These are phyloP conservation scores for Hyaloperonospora arabidopsidis DNA, from an alignment of 352 stramenopile species.

Conservation along the genomic window DNA sequence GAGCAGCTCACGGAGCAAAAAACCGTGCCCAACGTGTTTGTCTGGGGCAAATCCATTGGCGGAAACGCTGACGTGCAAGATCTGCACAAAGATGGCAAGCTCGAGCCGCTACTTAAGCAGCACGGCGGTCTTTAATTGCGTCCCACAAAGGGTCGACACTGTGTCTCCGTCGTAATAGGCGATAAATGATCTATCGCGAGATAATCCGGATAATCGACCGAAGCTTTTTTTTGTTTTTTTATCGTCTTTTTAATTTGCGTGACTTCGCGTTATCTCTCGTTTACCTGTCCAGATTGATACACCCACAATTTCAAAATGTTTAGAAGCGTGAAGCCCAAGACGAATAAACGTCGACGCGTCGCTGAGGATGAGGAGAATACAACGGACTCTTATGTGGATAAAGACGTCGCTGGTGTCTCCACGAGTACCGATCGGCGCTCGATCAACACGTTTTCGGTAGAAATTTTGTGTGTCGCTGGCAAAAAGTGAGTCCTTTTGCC, in stretches of 20 bases:
- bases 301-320: constrained; percentile 28
- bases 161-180: no score
- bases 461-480: background rate
- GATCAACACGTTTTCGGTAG: constrained; percentile 18
- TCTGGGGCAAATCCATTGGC: constrained; percentile 90
- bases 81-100: constrained; percentile 79
- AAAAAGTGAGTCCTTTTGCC: background rate
- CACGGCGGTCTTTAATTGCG: constrained; percentile 31
- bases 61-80: constrained; percentile 92
- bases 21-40: constrained; percentile 97
- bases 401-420: constrained; percentile 8
- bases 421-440: constrained; percentile 4
- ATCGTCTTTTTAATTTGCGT: no score
- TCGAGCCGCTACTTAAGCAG: constrained; percentile 84
- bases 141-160: background rate
- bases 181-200: no score
- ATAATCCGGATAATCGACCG: no score
- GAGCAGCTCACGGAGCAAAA: constrained; percentile 78
- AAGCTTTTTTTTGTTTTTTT: no score
- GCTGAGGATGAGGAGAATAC: constrained; percentile 27
- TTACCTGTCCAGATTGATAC: constrained; percentile 11
- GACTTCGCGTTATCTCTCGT: no score
- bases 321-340: constrained; percentile 34
- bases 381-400: background rate
- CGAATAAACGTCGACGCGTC: constrained; percentile 40